Base-by-base conservation (phyloP, 768 basidiomycete genomes). In the Boletus edulis region DNA sequence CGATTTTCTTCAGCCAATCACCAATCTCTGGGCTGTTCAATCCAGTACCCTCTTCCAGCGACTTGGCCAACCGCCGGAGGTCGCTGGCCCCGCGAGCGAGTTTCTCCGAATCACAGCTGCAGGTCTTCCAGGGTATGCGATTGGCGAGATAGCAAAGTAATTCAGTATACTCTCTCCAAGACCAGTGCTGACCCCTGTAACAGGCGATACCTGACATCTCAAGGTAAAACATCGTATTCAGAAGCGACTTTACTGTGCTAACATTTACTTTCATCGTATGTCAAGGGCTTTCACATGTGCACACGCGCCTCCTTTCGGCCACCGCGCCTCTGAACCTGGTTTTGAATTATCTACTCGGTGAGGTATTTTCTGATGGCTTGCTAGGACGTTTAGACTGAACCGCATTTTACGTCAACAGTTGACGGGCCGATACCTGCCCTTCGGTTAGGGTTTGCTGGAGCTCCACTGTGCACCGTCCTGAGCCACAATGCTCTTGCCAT, bases 101-200 rank as follows among this genome's bases (percentile, higher is more conserved):
- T 81, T 79, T 54, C 70, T 81, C 3, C 65, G 61, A 37, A 67
- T 71, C 56, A 61, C 76, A 9, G 70, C 68, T 12, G 56, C 78
- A 29, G 77, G 78, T 46, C 67, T 80, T 35, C 80, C 78, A 3
- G 78, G 78, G 20, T 80, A 80, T 59, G 76, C 72, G 12, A 70
- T 75, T 32, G 73, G 76, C 37, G 67, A 73, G 49, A 67, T 80
- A 50, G 64, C 75, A 27, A 76, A 77, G 72, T 74, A 51, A 56
- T 49, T 24, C 2, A 1, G 10, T 24, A 9, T 31, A 27, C 39
- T 22, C 14, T 43, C 11, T 46, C 35, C 5, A 39, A 22, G 11
- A 43, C 18, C 5, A 14, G 4, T 46, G 22, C 52, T 66, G 35
- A 67, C 41, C 6, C 12, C n/a, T 7, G 6, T 20, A 5, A 18